Percentiles rank a stretch among this genome's conserved stretches.
Evolutionary conservation across 140 eudicot genomes (phyloP).

Genomic region (Flaveria floridana): DNA sequence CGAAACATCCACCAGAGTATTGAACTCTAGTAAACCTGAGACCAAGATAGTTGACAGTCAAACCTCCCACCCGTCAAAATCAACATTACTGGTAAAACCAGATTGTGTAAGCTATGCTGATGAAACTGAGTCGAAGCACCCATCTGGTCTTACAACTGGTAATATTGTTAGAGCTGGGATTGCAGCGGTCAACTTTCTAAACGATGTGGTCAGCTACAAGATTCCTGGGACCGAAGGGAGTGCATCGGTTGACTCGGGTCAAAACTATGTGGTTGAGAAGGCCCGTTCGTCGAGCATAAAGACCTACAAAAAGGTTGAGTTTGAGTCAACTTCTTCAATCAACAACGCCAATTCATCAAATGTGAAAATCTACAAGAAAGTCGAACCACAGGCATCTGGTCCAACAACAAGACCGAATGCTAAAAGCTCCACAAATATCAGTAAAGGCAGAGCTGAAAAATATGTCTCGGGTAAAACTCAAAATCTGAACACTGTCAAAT

Average conservation of each 20-base stretch:
- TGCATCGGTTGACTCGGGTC: conserved; percentile 40
- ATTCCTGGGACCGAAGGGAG: conserved; percentile 69
- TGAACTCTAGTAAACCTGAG: conserved; percentile 36
- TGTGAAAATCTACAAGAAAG: conserved; percentile 43
- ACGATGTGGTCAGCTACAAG: conserved; percentile 71
- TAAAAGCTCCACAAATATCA: conserved; percentile 28
- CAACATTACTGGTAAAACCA: conserved; percentile 37
- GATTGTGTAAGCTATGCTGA: conserved; percentile 57
- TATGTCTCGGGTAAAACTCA: conserved; percentile 35
- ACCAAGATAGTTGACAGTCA: conserved; percentile 35
- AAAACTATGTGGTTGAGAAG: conserved; percentile 53
- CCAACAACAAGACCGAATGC: conserved; percentile 35
- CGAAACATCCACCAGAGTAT: conserved; percentile 36
- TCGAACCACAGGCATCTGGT: conserved; percentile 39
- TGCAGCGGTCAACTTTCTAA: conserved; percentile 75
- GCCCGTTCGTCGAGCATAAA: conserved; percentile 42
- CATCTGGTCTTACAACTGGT: conserved; percentile 62
- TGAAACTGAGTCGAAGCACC: conserved; percentile 37
- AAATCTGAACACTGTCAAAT: conserved; percentile 31
- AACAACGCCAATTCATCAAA: conserved; percentile 40
- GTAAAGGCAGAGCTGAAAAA: conserved; percentile 44
- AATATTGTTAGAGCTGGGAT: conserved; percentile 82
- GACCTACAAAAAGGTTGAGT: conserved; percentile 46
- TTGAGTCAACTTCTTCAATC: conserved; percentile 36
- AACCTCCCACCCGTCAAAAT: conserved; percentile 35